Evolutionary conservation across 2,329 filamentous ascomycete genomes (phyloP).

Genomic region (Myriangium duriaei): DNA sequence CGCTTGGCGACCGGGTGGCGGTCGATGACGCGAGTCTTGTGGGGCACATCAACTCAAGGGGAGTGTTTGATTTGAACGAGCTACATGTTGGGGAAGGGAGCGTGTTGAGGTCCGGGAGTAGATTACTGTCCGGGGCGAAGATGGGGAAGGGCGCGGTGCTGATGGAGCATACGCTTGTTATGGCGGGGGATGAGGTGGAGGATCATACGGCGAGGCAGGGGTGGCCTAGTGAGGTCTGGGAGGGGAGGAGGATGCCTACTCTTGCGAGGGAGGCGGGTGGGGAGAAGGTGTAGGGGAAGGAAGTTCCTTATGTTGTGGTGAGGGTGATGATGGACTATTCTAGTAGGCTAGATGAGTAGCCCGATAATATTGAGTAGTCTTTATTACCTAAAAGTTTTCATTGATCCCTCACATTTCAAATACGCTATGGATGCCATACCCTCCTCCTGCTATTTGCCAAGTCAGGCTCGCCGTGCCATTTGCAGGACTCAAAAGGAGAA

Average conservation of each 20-base stretch:
- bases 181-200: constrained; percentile 44
- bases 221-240: constrained; percentile 39
- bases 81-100: constrained; percentile 39
- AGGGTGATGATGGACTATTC: too few relatives aligned
- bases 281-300: constrained; percentile 5
- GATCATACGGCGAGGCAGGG: constrained; percentile 41
- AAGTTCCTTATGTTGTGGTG: too few relatives aligned
- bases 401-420: too few relatives aligned
- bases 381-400: too few relatives aligned
- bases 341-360: too few relatives aligned
- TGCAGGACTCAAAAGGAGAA: too few relatives aligned
- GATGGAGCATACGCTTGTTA: constrained; percentile 45
- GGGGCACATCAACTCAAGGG: constrained; percentile 44
- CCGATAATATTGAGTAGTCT: too few relatives aligned
- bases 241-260: constrained; percentile 17
- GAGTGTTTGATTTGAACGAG: constrained; percentile 43
- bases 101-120: constrained; percentile 40
- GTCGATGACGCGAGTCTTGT: constrained; percentile 46
- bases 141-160: constrained; percentile 43
- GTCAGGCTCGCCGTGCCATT: too few relatives aligned
- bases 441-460: too few relatives aligned
- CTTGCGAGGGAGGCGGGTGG: neutral
- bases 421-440: too few relatives aligned
- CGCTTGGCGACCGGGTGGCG: constrained; percentile 39
- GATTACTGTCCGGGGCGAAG: constrained; percentile 40